Base-by-base conservation (phyloP, 2,329 filamentous ascomycete genomes). In the Curvularia eragrostidis region DNA sequence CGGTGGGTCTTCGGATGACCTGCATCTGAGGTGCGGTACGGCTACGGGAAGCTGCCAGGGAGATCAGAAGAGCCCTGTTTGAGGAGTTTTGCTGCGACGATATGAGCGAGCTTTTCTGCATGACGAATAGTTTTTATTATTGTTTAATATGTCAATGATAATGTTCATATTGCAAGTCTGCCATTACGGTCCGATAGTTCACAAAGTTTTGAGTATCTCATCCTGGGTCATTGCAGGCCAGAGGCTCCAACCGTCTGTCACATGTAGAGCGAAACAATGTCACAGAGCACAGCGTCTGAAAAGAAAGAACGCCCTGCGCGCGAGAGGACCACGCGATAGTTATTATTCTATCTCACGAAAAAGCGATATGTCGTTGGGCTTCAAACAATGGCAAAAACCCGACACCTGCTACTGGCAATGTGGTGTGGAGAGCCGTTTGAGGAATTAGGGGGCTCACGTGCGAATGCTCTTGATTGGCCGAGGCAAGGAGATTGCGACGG, bases 1-100 rank as follows among this genome's bases (percentile, higher is more conserved):
- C 19, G 87, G 88, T 0, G 81, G 84, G 62, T 86, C 84, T 59
- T 85, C 85, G 23, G 81, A 82, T 59, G 79, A 83, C 63, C 64
- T 88, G 68, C 79, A 75, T 15, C 61, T 84, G 24, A 78, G 77
- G 44, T 85, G 84, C 72, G 78, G 80, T 46, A 80, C 80, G 58
- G 75, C 75, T 34, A 66, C 72, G 24, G 49, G 44, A 43, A 62
- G 47, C 6, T 73, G 71, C 47, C 56, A 47, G 36, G 63, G 32
- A 9, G 55, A 58, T 12, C 62, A 67, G 58, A 47, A 59, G 28
- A 70, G 71, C 30, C 69, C 68, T 26, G 67, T 73, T 15, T 73
- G 62, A 46, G 36, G 13, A 23, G 23, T 3, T 32, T 38, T 8
- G 32, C 34, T 26, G 34, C 15, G 1, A 52, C 9, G 28, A 38